Evolutionary conservation across 2,329 filamentous ascomycete genomes (phyloP).

Genomic region (Nothopassalora personata): DNA sequence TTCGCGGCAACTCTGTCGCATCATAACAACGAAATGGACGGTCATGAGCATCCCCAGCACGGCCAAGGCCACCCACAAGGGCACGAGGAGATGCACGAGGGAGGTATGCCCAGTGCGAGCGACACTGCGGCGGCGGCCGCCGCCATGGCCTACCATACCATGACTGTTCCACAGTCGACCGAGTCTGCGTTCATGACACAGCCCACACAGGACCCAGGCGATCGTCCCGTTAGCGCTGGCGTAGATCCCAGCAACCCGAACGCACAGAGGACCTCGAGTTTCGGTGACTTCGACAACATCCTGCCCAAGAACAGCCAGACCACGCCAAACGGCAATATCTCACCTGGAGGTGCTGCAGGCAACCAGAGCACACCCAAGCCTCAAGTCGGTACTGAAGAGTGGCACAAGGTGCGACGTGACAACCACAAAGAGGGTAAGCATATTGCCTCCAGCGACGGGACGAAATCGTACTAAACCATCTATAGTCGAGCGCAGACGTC

Average conservation of each 20-base stretch:
- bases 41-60: conserved; percentile 7
- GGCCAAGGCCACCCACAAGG: conserved; percentile 14
- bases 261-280: conserved; percentile 19
- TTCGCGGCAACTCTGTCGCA: conserved; percentile 33
- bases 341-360: conserved; percentile 36
- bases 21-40: conserved; percentile 24
- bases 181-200: conserved; percentile 44
- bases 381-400: conserved; percentile 90
- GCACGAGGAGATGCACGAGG: conserved; percentile 16
- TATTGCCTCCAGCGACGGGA: not conserved
- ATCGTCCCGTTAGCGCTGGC: conserved; percentile 18
- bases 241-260: conserved; percentile 16
- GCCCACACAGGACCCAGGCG: conserved; percentile 14
- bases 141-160: conserved; percentile 48
- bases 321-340: conserved; percentile 37
- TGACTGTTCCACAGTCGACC: conserved; percentile 53
- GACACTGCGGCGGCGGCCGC: conserved; percentile 61
- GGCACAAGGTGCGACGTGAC: conserved; percentile 94
- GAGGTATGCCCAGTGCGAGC: conserved; percentile 44
- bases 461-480: conserved; percentile 6
- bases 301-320: conserved; percentile 4
- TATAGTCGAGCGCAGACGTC: conserved; percentile 85
- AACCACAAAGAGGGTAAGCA: conserved; percentile 94
- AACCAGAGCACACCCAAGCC: conserved; percentile 55
- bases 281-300: conserved; percentile 20